These are phyloP conservation scores for Fusarium haematococcum DNA, from an alignment of 2,329 filamentous ascomycete species.

Conservation along the genomic window DNA sequence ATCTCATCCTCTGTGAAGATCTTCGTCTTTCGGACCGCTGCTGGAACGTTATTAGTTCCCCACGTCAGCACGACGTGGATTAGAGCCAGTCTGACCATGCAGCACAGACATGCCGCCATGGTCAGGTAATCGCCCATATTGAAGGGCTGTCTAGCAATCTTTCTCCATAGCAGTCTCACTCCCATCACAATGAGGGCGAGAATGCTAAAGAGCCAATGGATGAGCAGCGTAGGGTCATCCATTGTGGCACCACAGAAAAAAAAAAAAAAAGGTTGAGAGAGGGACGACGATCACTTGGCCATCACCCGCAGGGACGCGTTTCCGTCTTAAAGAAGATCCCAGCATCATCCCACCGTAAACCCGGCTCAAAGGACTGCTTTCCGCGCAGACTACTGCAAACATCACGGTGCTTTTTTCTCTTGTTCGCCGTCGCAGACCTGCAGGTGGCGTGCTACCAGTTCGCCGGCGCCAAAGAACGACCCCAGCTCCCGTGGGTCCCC, in stretches of 20 bases:
- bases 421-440: neutral
- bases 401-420: neutral
- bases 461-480: neutral
- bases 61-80: slow-evolving; percentile 29
- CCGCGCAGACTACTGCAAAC: neutral
- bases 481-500: neutral
- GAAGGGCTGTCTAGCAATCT: slow-evolving; percentile 1
- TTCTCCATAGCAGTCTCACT: slow-evolving; percentile 4
- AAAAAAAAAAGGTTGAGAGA: neutral
- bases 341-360: neutral
- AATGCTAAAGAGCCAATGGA: slow-evolving; percentile 20
- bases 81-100: slow-evolving; percentile 20
- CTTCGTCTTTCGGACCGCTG: slow-evolving; percentile 15
- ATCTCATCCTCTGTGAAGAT: slow-evolving; percentile 20
- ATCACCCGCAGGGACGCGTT: neutral
- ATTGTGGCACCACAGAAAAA: slow-evolving; percentile 2
- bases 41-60: slow-evolving; percentile 26
- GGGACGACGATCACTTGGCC: neutral
- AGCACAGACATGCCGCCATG: slow-evolving; percentile 21
- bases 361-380: neutral
- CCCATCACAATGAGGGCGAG: slow-evolving; percentile 1
- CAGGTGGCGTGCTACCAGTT: neutral
- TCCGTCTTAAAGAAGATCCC: slow-evolving; percentile 1
- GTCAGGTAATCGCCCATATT: slow-evolving; percentile 23
- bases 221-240: slow-evolving; percentile 30